Percentiles rank a stretch among this genome's conserved stretches.
These are phyloP conservation scores for Camellia lanceoleosa DNA, from an alignment of 148 eudicot genomes.

Conservation along the genomic window DNA sequence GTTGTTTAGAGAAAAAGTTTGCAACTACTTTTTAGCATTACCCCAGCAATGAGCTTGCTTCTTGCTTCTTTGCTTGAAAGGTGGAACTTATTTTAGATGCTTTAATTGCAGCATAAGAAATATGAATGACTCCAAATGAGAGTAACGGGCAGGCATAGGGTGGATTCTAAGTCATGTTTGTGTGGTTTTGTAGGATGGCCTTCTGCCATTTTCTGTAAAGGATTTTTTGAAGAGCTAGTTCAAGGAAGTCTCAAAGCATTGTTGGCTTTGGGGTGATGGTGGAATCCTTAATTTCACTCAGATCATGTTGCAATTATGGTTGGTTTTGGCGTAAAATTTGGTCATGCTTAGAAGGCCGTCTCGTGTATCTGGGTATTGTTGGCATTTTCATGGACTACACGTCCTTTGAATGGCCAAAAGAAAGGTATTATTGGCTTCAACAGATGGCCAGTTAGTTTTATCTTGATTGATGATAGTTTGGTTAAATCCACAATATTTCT, in stretches of 20 bases:
- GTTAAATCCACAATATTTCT: conserved; percentile 1
- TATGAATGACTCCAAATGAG: too few species aligned
- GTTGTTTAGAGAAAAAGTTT: not conserved
- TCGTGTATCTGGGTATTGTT: conserved; percentile 4
- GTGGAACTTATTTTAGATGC: not conserved
- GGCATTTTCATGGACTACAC: not conserved
- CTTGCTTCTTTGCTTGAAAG: not conserved
- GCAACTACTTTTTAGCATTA: not conserved
- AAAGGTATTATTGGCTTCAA: not conserved
- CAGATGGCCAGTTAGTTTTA: not conserved
- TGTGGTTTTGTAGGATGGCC: conserved; percentile 48
- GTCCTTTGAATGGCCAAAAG: not conserved
- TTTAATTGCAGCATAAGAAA: not conserved
- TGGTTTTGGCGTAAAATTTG: not conserved
- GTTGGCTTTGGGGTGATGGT: not conserved
- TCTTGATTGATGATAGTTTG: not conserved
- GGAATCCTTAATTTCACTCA: not conserved
- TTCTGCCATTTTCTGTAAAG: conserved; percentile 50
- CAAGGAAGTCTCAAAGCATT: conserved; percentile 4
- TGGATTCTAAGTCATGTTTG: conserved; percentile 6
- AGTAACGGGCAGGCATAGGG: not conserved
- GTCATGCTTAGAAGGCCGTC: conserved; percentile 2
- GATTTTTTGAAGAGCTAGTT: conserved; percentile 63
- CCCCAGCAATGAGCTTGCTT: too few species aligned
- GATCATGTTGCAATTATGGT: not conserved